Conservation (phyloP, 2,329 filamentous ascomycete genomes). For the Alternaria sp. region DNA sequence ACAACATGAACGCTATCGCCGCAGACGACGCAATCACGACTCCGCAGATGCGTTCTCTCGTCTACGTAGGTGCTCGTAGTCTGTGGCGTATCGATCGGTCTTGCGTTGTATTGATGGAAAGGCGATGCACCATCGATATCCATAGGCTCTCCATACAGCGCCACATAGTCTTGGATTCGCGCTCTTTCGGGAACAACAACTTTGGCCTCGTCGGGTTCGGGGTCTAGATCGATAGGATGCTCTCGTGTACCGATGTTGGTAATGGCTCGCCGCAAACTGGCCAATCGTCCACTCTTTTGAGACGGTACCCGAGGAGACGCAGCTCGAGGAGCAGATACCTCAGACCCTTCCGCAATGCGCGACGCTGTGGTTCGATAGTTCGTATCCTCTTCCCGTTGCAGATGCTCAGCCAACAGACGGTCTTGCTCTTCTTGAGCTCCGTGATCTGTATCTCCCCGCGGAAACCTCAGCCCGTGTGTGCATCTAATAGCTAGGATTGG, state of each 20-base stretch:
- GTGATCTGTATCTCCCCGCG: not conserved
- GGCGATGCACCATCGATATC: not conserved
- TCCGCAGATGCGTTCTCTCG: not conserved
- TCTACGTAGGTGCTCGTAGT: constrained; percentile 9
- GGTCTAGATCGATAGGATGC: constrained; percentile 13
- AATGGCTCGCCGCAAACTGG: not conserved
- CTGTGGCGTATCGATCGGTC: not conserved
- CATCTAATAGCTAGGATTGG: not conserved
- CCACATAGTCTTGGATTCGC: not conserved
- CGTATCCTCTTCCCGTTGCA: not conserved
- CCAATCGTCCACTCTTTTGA: not conserved
- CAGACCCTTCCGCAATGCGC: not conserved
- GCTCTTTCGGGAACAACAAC: not conserved
- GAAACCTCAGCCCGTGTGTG: not conserved
- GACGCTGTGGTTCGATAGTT: not conserved
- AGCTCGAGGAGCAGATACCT: not conserved
- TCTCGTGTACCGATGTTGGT: constrained; percentile 9
- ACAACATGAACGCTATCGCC: constrained; percentile 16
- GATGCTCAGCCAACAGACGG: not conserved
- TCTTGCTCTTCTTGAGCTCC: constrained; percentile 10
- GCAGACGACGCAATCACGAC: constrained; percentile 32
- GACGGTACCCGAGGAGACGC: not conserved
- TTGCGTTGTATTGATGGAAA: not conserved
- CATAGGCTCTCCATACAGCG: constrained; percentile 5
- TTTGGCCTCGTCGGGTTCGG: constrained; percentile 2